A percentile compares a stretch with the other conserved stretches of the same genome.
Conservation (phyloP, 1,139 yeast genomes). For the Kazachstania sp. region DNA sequence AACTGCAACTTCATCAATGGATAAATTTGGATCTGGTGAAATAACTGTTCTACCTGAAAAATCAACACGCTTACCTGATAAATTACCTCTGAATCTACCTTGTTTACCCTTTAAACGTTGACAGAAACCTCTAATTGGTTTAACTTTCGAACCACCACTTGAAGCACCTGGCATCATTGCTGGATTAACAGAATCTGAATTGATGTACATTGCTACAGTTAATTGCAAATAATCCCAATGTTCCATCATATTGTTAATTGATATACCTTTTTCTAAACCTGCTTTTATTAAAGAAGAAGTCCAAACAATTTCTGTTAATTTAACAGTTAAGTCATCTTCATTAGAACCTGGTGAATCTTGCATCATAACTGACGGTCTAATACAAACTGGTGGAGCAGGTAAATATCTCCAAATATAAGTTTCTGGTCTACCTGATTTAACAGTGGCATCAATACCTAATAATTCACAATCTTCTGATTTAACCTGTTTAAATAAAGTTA, state of each 20-base stretch:
- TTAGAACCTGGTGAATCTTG: conserved; percentile 82
- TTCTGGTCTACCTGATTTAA: conserved; percentile 85
- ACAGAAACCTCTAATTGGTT: conserved; percentile 93
- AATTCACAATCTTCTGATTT: conserved; percentile 84
- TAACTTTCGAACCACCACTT: conserved; percentile 53
- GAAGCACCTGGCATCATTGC: conserved; percentile 57
- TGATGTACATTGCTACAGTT: conserved; percentile 94
- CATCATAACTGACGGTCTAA: conserved; percentile 93
- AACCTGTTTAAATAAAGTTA: conserved; percentile 79
- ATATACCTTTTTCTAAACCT: conserved; percentile 89
- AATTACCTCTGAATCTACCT: conserved; percentile 96
- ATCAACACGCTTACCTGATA: conserved; percentile 97
- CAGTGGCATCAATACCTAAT: conserved; percentile 76
- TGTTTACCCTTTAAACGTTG: conserved; percentile 97
- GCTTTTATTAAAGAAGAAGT: conserved; percentile 87
- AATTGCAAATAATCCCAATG: conserved; percentile 97
- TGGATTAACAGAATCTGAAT: conserved; percentile 89
- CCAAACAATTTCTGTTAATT: conserved; percentile 94
- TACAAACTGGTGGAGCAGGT: conserved; percentile 99
- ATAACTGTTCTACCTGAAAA: conserved; percentile 97
- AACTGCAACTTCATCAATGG: conserved; percentile 95
- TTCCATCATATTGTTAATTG: conserved; percentile 89
- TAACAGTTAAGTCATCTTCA: conserved; percentile 95
- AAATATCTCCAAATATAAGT: conserved; percentile 94
- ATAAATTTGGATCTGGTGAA: conserved; percentile 94